Conservation (phyloP, 495 filamentous ascomycete genomes). For the Daldinia grandis region DNA sequence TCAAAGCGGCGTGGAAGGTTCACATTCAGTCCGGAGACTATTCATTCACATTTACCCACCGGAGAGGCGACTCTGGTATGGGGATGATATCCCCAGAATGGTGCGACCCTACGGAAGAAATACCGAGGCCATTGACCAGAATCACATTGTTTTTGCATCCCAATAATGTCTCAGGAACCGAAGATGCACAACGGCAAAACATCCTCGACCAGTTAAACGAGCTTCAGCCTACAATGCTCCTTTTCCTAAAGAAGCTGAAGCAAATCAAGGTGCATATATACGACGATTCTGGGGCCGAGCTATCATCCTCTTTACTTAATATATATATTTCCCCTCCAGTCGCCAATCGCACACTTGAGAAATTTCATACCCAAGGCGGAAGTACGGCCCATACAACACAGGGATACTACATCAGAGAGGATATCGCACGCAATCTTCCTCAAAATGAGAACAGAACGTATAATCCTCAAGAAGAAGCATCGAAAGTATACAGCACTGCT, state of each 20-base stretch:
- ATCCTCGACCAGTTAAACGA: slow-evolving; percentile 46
- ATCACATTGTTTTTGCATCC: slow-evolving; percentile 50
- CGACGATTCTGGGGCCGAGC: slow-evolving; percentile 28
- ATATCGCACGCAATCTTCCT: slow-evolving; percentile 33
- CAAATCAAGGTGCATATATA: slow-evolving; percentile 44
- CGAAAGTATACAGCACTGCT: slow-evolving; percentile 34
- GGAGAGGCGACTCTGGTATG: slow-evolving; percentile 45
- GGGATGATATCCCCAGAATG: slow-evolving; percentile 58
- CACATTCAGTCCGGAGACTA: slow-evolving; percentile 57
- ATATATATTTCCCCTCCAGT: slow-evolving; percentile 3
- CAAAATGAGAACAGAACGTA: slow-evolving; percentile 46
- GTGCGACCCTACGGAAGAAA: slow-evolving; percentile 39
- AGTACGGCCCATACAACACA: slow-evolving; percentile 8
- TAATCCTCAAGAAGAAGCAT: slow-evolving; percentile 26
- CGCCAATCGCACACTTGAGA: slow-evolving; percentile 16
- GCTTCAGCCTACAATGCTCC: slow-evolving; percentile 47
- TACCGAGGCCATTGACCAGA: slow-evolving; percentile 40
- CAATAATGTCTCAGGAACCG: slow-evolving; percentile 10
- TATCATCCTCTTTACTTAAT: slow-evolving; percentile 15
- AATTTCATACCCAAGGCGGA: background rate
- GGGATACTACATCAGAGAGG: slow-evolving; percentile 40
- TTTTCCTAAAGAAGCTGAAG: slow-evolving; percentile 52
- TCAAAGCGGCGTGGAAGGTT: slow-evolving; percentile 57
- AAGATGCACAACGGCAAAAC: slow-evolving; percentile 28
- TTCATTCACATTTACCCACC: slow-evolving; percentile 55